Percentiles rank a stretch among this genome's conserved stretches.
Evolutionary conservation across 2,329 filamentous ascomycete species (phyloP).

Genomic region (Drechmeria coniospora): DNA sequence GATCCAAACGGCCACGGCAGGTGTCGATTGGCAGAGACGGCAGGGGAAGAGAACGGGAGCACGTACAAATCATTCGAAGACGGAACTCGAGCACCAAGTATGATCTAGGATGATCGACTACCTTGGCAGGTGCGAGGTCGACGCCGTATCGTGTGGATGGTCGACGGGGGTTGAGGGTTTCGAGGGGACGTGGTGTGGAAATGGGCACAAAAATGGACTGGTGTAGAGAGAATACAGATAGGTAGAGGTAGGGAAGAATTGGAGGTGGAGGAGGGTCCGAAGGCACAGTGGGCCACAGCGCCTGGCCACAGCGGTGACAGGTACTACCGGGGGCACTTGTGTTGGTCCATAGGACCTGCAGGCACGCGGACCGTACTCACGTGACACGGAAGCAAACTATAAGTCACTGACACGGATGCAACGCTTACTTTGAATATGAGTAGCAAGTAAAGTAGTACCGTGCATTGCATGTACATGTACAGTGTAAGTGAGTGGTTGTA

Average conservation of each 20-base stretch:
- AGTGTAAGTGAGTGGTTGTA: no score
- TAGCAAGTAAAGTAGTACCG: no score
- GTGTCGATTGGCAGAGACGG: conserved; percentile 21
- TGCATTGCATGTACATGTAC: no score
- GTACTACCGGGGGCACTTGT: no score
- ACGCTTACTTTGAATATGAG: no score
- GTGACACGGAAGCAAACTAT: no score
- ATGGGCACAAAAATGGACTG: conserved; percentile 20
- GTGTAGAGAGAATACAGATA: conserved; percentile 12
- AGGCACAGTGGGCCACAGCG: conserved; percentile 6
- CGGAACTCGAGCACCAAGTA: conserved; percentile 20
- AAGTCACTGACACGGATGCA: no score
- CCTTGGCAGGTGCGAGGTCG: conserved; percentile 11
- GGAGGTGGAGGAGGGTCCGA: conserved; percentile 16
- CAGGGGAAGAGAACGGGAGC: conserved; percentile 11
- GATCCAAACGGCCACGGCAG: no score
- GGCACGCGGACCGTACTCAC: no score
- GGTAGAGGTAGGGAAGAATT: conserved; percentile 23
- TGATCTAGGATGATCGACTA: conserved; percentile 11
- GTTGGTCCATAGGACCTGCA: no score
- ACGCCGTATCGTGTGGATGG: conserved; percentile 3
- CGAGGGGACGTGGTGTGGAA: conserved; percentile 17
- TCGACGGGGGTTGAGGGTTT: conserved; percentile 15
- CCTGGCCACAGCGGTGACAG: no score
- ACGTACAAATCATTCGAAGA: conserved; percentile 38